phyloP scores from a whole-genome alignment of 129 eudicot species.

The Tagetes patula region DNA sequence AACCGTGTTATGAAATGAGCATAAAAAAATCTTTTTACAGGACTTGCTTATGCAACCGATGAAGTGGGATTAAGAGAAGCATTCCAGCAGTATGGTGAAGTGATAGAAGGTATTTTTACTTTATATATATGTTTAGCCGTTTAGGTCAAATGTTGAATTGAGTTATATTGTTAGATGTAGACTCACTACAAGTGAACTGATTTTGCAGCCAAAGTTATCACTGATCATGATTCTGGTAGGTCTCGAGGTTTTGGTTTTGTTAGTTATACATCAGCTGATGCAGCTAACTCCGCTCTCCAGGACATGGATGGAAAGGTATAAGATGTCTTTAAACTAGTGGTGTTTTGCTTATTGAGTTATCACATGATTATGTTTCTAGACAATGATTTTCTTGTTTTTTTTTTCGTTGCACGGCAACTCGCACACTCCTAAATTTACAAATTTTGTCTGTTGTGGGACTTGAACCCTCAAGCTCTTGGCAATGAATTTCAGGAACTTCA shows the following conservation, averaged over 20 bases:
- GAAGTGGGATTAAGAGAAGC: slow-evolving; percentile 50
- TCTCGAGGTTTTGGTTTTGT: slow-evolving; percentile 92
- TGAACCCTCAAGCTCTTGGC: background rate
- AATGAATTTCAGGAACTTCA: slow-evolving; percentile 66
- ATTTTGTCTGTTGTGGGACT: no score
- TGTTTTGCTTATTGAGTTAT: background rate
- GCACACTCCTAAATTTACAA: no score
- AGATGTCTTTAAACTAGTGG: background rate
- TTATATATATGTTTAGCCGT: background rate
- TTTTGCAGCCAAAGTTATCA: slow-evolving; percentile 67
- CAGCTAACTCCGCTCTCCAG: slow-evolving; percentile 64
- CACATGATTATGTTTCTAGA: background rate
- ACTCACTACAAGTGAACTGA: slow-evolving; percentile 16
- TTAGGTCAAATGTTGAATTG: background rate
- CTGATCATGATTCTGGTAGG: slow-evolving; percentile 73
- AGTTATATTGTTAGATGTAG: slow-evolving; percentile 4
- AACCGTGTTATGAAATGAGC: background rate
- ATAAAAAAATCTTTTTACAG: slow-evolving; percentile 27
- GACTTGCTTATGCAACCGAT: slow-evolving; percentile 46
- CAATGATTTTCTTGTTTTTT: background rate
- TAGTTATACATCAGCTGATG: slow-evolving; percentile 68
- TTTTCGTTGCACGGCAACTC: no score
- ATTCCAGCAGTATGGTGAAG: slow-evolving; percentile 45
- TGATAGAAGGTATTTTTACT: slow-evolving; percentile 38
- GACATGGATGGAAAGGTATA: slow-evolving; percentile 89